Evolutionary conservation across 164 flowering plant genomes (phyloP).

Genomic region (Kalanchoe fedtschenkoi): DNA sequence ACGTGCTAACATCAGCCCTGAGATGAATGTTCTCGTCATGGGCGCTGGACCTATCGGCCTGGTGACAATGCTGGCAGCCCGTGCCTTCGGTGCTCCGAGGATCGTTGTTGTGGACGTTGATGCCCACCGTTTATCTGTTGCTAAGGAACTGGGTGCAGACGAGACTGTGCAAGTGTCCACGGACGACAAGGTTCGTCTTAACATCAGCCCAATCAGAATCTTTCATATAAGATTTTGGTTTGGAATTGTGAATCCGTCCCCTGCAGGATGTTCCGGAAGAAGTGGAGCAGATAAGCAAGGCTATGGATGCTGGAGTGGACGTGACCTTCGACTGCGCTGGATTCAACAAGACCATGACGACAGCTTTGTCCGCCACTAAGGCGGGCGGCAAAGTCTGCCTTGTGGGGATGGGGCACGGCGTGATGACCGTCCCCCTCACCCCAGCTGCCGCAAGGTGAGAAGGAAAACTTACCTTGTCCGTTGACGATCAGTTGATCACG

Average conservation of each 20-base stretch:
- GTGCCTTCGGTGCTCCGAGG: constrained; percentile 80
- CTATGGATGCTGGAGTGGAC: constrained; percentile 54
- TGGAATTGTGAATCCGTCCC: no score
- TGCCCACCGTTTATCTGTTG: constrained; percentile 68
- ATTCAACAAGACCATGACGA: constrained; percentile 73
- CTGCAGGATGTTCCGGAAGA: constrained; percentile 54
- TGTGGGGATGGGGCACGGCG: constrained; percentile 77
- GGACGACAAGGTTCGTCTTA: constrained; percentile 35
- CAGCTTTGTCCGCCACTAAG: constrained; percentile 65
- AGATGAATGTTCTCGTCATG: constrained; percentile 68
- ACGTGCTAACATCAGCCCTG: constrained; percentile 72
- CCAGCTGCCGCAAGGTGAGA: constrained; percentile 75
- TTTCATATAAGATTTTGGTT: background rate
- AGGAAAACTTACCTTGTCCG: background rate
- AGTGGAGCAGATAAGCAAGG: constrained; percentile 41
- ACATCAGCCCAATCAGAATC: background rate
- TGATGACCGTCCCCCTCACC: constrained; percentile 75
- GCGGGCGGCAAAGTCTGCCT: constrained; percentile 90
- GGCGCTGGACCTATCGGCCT: constrained; percentile 99
- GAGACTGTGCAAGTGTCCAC: constrained; percentile 62
- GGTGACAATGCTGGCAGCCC: constrained; percentile 74
- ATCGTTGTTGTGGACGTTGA: constrained; percentile 78
- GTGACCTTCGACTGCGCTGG: constrained; percentile 85
- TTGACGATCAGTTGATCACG: background rate
- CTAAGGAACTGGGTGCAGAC: constrained; percentile 78